Evolutionary conservation across 108 stramenopile genomes (phyloP).

Genomic region (Schizochytrium sp.): DNA sequence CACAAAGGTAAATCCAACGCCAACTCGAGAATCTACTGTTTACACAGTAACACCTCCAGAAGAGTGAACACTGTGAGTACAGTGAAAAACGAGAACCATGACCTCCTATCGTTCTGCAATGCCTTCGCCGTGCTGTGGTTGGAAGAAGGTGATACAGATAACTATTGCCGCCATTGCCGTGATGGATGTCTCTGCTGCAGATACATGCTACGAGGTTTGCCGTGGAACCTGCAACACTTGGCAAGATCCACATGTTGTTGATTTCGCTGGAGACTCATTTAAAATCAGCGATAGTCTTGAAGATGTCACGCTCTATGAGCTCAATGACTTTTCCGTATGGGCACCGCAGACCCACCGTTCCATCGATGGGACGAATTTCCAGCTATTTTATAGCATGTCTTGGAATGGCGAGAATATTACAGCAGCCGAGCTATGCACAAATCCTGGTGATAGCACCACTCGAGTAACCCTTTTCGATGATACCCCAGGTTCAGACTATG

Average conservation of each 20-base stretch:
- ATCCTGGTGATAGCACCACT: conserved; percentile 9
- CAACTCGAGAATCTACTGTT: too few relatives aligned
- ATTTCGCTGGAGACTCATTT: neutral
- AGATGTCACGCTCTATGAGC: neutral
- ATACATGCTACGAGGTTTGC: neutral
- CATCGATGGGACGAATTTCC: neutral
- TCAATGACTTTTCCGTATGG: conserved; percentile 17
- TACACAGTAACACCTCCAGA: too few relatives aligned
- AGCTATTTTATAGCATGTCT: conserved; percentile 15
- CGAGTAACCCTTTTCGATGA: neutral
- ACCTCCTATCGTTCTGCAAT: too few relatives aligned
- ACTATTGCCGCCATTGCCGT: neutral
- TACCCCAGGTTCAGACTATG: conserved; percentile 7
- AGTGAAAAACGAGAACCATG: too few relatives aligned
- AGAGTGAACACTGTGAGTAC: too few relatives aligned
- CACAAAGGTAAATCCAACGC: too few relatives aligned
- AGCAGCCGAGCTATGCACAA: neutral
- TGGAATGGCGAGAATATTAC: conserved; percentile 25
- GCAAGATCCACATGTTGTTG: conserved; percentile 7
- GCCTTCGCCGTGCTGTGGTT: neutral
- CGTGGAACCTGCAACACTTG: conserved; percentile 44
- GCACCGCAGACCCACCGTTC: conserved; percentile 25
- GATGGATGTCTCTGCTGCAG: neutral
- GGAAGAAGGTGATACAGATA: neutral
- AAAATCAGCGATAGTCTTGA: neutral